Percentiles rank a stretch among this genome's conserved stretches.
These are phyloP conservation scores for Fomitopsis schrenkii DNA, from an alignment of 1,284 basidiomycete species.

Conservation along the genomic window DNA sequence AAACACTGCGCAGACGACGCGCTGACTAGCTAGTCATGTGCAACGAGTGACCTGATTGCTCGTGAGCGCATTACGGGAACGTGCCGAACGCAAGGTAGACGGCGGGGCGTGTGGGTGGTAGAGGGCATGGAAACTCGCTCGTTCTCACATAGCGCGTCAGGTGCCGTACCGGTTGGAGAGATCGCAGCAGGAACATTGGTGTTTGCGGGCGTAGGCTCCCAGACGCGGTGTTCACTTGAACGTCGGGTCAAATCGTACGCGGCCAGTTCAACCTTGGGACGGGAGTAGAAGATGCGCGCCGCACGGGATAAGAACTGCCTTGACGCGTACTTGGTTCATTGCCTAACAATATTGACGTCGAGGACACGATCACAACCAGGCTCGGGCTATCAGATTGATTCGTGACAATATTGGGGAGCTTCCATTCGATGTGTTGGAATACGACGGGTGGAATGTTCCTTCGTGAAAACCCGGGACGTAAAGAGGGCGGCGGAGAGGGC, in stretches of 20 bases:
- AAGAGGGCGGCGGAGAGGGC: background rate
- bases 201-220: background rate
- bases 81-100: background rate
- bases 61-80: background rate
- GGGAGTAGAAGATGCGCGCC: too few relatives aligned
- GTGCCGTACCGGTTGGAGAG: background rate
- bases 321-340: background rate
- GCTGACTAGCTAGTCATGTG: constrained; percentile 2
- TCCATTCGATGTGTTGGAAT: background rate
- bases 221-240: background rate
- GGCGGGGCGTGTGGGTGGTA: background rate
- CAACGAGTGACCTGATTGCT: background rate
- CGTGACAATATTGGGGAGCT: background rate
- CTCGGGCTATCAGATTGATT: background rate
- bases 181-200: background rate
- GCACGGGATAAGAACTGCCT: background rate
- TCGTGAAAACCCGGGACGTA: background rate
- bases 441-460: background rate
- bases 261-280: too few relatives aligned
- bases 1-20: background rate
- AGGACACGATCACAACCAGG: background rate
- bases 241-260: background rate
- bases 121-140: background rate
- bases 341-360: background rate
- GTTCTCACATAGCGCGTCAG: background rate